These are phyloP conservation scores for Arachis stenosperma DNA, from an alignment of 306 rosid species.

Conservation along the genomic window DNA sequence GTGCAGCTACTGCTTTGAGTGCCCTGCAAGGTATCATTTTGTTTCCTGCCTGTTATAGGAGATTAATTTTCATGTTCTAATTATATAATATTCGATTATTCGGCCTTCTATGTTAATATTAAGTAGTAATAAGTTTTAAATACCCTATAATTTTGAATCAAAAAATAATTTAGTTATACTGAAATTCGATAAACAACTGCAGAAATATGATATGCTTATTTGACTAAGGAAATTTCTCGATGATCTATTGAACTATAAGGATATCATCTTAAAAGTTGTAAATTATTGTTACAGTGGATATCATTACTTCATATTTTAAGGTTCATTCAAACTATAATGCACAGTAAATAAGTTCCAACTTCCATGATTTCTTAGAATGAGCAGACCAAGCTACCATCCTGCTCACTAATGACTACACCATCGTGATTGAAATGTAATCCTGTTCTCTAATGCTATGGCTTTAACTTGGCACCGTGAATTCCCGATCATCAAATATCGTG, in stretches of 20 bases:
- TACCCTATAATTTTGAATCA: background rate
- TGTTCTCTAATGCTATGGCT: background rate
- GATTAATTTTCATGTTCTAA: conserved; percentile 5
- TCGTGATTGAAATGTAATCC: background rate
- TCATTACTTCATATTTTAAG: background rate
- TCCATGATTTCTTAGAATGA: conserved; percentile 15
- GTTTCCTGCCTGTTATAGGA: conserved; percentile 30
- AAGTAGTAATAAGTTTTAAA: background rate
- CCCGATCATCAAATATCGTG: conserved; percentile 16
- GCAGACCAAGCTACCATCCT: background rate
- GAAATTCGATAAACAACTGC: background rate
- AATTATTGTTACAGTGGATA: background rate
- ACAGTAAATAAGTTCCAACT: conserved; percentile 10
- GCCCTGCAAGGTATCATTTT: conserved; percentile 76
- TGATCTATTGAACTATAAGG: conserved; percentile 21
- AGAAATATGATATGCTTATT: conserved; percentile 4
- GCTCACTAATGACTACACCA: background rate
- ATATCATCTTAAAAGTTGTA: conserved; percentile 15
- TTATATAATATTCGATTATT: conserved; percentile 1
- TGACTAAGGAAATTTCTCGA: background rate
- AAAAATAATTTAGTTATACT: background rate
- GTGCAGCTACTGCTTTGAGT: conserved; percentile 85
- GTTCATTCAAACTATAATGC: conserved; percentile 26
- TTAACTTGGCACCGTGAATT: background rate
- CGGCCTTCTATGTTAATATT: conserved; percentile 9